Base-by-base conservation (phyloP, 23 red algal species). In the Chondrus crispus region DNA sequence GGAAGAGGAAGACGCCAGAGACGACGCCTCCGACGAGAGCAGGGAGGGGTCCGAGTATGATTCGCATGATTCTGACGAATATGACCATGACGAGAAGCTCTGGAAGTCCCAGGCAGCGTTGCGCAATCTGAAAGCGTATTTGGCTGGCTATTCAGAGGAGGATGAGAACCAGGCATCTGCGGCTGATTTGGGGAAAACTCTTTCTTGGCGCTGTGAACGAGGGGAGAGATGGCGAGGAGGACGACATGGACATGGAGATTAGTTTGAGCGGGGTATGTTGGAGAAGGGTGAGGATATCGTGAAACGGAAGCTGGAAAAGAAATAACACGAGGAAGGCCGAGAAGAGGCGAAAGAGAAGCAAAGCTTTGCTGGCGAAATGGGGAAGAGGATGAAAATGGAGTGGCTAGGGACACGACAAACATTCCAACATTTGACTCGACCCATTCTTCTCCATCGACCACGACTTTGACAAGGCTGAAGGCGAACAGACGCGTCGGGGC, bases 91-190 rank as follows among this genome's bases (percentile, higher is more conserved):
- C 22, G 66, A 79, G 5, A 43, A 42, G 55, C 57, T 58, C 51
- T 64, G 60, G 74, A 62, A 33, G 9, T 63, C 79, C 76, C 71
- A 93, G 20, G 57, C 51, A 1, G 93, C 72, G 2, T 44, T 92
- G 10, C 93, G 96, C 52, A 91, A 98, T 86, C 83, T 98, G 10
- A 93, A 77, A 64, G 91, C 96, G 5, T 98, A 98, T 79, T 36
- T 98, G 28, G 96, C 96, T 5, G 69, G 42, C 10, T 95, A 71
- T 7, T 79, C 82, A 8, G 81, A 88, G 66, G 88, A 93, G 32
- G 90, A 90, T 38, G 73, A 81, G 1, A 74, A 48, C 5, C 28
- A 41, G 8, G 68, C 51, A 51, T 28, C 37, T 1, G 28, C 57
- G n/a, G 9, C 57, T 40, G 85, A 77, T 28, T 40, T 37, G n/a